Base-by-base conservation (phyloP, 768 basidiomycete species). In the Sporobolomyces roseus region DNA sequence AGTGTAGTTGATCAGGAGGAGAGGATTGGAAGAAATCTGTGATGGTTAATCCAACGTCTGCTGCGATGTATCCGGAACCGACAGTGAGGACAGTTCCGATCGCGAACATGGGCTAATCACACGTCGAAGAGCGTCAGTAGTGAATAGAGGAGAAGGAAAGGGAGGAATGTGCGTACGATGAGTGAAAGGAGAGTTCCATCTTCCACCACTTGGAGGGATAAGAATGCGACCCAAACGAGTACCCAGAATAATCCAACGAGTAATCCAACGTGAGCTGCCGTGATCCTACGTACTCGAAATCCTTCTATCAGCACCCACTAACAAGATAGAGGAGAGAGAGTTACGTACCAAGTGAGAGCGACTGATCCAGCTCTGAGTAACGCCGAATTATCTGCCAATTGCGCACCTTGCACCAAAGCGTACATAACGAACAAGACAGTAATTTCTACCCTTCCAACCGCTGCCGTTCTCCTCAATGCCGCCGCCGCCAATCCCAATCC, bases 201-300 rank as follows among this genome's bases (percentile, higher is more conserved):
- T 77, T 97, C 94, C 62, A 97, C 89, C 55, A 93, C 77, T 79
- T 98, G 94, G 2, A 77, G 73, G 0, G 76, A 75, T 14, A 81
- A 75, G 23, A 80, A 63, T 5, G 77, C 77, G 59, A 64, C 62
- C 73, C 75, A 71, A 9, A 68, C 50, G 25, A 76, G 41, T 13
- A 67, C 62, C 75, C 74, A 74, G 51, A 72, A 74, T 38, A 91
- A 79, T 4, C 87, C 84, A 5, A 85, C 86, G 50, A 93, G 84
- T 23, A 87, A 69, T 5, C 87, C 92, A 2, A 89, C 86, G 71
- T 96, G 93, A 13, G 94, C 81, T 0, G 91, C 88, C 19, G 86
- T 83, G 36, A 70, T 60, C 68, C n/a, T n/a, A n/a, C n/a, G n/a
- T n/a, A n/a, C n/a, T n/a, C n/a, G n/a, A n/a, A n/a, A n/a, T n/a